Conservation (phyloP, 148 eudicot species). For the Tetragonia tetragonoides region DNA sequence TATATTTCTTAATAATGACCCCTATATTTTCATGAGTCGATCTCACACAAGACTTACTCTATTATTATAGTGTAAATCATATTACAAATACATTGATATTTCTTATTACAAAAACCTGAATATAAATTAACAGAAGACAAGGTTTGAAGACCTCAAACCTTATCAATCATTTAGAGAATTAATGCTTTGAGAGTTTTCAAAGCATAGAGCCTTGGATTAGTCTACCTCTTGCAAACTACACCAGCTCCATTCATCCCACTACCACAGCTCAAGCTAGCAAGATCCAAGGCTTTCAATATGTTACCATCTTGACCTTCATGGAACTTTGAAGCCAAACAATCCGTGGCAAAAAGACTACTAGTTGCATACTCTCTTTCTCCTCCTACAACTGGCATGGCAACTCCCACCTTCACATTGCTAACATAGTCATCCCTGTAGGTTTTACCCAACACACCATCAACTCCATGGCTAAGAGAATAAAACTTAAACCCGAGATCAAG, state of each 20-base stretch:
- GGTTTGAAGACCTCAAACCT: neutral
- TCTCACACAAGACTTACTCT: neutral
- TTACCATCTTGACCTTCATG: neutral
- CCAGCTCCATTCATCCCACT: conserved; percentile 45
- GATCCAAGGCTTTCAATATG: conserved; percentile 21
- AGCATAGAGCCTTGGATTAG: neutral
- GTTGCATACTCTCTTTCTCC: conserved; percentile 35
- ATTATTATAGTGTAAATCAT: neutral
- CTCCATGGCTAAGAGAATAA: conserved; percentile 25
- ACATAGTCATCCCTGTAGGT: conserved; percentile 46
- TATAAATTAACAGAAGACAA: neutral
- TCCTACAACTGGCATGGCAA: conserved; percentile 42
- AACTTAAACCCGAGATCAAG: conserved; percentile 49
- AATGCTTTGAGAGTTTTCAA: too few relatives aligned
- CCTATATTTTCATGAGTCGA: too few relatives aligned
- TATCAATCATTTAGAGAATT: neutral
- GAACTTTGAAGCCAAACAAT: conserved; percentile 41
- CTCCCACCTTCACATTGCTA: conserved; percentile 37
- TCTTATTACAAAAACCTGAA: neutral
- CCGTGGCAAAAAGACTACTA: conserved; percentile 37
- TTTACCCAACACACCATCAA: conserved; percentile 48
- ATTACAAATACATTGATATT: neutral
- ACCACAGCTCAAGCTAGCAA: conserved; percentile 35
- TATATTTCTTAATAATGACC: too few relatives aligned
- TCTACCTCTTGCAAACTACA: conserved; percentile 46